These are phyloP conservation scores for Sclerotinia subarctica DNA, from an alignment of 2,329 filamentous ascomycete species.

Conservation along the genomic window DNA sequence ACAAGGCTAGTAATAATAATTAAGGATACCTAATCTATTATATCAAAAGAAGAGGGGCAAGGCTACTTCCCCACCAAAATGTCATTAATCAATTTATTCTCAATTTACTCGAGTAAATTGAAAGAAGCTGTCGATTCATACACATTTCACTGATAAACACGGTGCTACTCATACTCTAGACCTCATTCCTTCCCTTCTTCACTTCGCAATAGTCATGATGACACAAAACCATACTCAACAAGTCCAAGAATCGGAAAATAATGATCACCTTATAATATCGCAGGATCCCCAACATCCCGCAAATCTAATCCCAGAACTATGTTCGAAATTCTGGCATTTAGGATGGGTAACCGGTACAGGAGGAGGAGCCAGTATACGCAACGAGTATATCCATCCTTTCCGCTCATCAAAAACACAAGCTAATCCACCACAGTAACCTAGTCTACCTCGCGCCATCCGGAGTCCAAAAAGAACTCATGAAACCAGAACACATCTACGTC, in stretches of 20 bases:
- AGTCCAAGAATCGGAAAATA: slow-evolving; percentile 32
- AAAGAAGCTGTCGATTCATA: background rate
- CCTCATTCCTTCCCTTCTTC: background rate
- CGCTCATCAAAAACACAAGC: slow-evolving; percentile 1
- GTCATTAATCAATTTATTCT: background rate
- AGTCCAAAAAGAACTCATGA: slow-evolving; percentile 96
- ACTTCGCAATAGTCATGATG: slow-evolving; percentile 12
- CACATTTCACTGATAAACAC: background rate
- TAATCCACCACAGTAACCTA: slow-evolving; percentile 58
- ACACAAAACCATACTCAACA: slow-evolving; percentile 19
- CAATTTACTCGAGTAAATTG: background rate
- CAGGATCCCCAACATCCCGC: slow-evolving; percentile 81
- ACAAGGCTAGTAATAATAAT: too few relatives aligned
- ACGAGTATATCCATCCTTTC: slow-evolving; percentile 48
- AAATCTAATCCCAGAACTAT: slow-evolving; percentile 90
- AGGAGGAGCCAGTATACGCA: slow-evolving; percentile 73
- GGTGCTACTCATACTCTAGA: background rate
- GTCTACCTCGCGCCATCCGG: slow-evolving; percentile 95
- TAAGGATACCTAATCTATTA: background rate
- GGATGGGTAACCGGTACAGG: slow-evolving; percentile 93
- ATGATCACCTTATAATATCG: slow-evolving; percentile 58
- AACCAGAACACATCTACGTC: slow-evolving; percentile 89
- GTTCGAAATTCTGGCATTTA: slow-evolving; percentile 90
- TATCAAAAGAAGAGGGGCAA: slow-evolving; percentile 11
- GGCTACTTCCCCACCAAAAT: slow-evolving; percentile 8